phyloP scores from a whole-genome alignment of 129 eudicot species.

The Heracleum sosnowskyi region DNA sequence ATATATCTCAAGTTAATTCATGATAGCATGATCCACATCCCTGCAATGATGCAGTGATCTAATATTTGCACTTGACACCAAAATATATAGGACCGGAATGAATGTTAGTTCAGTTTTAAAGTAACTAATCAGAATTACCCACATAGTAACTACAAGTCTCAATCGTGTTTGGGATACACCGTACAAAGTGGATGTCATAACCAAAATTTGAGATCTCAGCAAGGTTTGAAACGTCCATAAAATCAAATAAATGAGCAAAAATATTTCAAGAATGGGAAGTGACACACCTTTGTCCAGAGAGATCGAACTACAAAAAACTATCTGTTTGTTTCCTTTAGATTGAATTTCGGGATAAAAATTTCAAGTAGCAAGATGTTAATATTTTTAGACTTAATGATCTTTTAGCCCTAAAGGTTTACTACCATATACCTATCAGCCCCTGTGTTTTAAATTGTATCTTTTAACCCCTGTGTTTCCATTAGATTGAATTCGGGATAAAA shows the following conservation, averaged over 20 bases:
- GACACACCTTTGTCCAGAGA: slow-evolving; percentile 63
- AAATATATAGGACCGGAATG: background rate
- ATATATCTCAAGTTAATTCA: no score
- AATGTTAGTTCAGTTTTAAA: background rate
- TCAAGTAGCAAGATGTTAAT: no score
- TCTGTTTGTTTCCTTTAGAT: no score
- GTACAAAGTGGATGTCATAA: background rate
- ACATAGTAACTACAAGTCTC: background rate
- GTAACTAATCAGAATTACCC: background rate
- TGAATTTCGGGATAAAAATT: no score
- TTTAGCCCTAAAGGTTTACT: no score
- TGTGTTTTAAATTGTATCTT: no score
- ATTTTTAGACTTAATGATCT: no score
- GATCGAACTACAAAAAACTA: slow-evolving; percentile 71
- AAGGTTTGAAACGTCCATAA: slow-evolving; percentile 1
- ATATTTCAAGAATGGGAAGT: background rate
- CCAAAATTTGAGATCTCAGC: background rate
- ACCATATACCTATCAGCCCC: no score
- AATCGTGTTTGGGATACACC: background rate
- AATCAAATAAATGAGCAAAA: background rate
- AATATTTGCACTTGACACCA: background rate
- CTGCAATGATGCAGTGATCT: background rate
- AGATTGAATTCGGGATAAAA: no score
- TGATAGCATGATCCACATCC: background rate
- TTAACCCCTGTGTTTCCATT: no score